Base-by-base conservation (phyloP, 306 rosid species). In the Luffa acutangula region DNA sequence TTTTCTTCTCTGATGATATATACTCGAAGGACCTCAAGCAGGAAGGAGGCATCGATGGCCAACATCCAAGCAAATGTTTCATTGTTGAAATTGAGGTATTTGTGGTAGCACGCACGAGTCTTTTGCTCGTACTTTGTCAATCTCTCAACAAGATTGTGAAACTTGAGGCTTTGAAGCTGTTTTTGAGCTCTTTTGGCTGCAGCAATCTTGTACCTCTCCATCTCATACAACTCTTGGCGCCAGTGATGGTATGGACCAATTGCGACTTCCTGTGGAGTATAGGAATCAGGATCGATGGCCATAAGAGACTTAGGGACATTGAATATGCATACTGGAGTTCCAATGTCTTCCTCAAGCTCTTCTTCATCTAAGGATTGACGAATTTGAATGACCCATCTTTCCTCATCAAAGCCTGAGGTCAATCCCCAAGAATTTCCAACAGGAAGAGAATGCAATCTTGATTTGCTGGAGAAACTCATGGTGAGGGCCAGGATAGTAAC, bases 21-120 rank as follows among this genome's bases (percentile, higher is more conserved):
- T 56, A 87, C 77, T 67, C 84, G 89, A 80, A 91, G 90, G 77
- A 93, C 80, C 76, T 93, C 96, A 0, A 90, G 96, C 83, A 93
- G 81, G 78, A 93, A 91, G 0, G 89, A 90, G 36, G 93, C 93
- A 31, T 90, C 96, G 3, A 89, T 85, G 2, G 87, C 88, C 89
- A 93, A 87, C 90, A 88, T 90, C 97, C 98, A 93, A 48, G 87
- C 88, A 59, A 90, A 69, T 0, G 93, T 93, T 80, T 93, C 97
- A 1, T 90, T 86, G 20, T 84, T 87, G 77, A 92, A 85, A 46
- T 90, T 89, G 80, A 93, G 82, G 86, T 80, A 91, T 84, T 86
- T 92, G 87, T 92, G 97, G 79, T 90, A 93, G 79, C 89, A 90
- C 15, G 87, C 80, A 57, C 96, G 79, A 65, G 85, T 88, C 43